These are phyloP conservation scores for Geosmithia flava DNA, from an alignment of 2,329 filamentous ascomycete genomes.

Conservation along the genomic window DNA sequence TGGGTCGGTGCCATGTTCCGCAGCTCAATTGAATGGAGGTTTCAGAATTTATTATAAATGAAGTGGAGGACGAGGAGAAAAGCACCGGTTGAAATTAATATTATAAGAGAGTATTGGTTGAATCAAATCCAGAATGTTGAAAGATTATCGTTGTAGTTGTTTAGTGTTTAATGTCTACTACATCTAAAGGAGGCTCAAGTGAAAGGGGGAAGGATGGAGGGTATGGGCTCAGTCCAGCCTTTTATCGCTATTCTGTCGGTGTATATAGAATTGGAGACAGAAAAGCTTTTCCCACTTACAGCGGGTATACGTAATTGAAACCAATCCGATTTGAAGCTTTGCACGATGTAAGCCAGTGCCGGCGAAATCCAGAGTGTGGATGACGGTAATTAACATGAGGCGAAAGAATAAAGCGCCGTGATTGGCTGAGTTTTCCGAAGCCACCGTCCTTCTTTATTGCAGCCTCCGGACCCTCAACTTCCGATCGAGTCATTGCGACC, in stretches of 20 bases:
- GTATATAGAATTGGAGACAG: not conserved
- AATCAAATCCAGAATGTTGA: too few species aligned
- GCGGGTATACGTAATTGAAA: not conserved
- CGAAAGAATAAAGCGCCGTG: not conserved
- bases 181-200: too few species aligned
- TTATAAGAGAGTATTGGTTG: too few species aligned
- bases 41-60: too few species aligned
- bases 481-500: not conserved
- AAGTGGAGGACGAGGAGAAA: too few species aligned
- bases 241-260: not conserved
- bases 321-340: not conserved
- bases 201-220: too few species aligned
- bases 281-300: not conserved
- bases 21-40: too few species aligned
- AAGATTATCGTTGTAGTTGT: too few species aligned
- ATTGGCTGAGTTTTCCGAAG: not conserved
- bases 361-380: not conserved
- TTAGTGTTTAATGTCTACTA: too few species aligned
- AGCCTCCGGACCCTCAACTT: not conserved
- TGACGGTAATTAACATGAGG: not conserved
- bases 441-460: not conserved
- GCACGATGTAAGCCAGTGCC: not conserved
- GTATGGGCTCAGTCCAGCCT: too few species aligned
- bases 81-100: too few species aligned
- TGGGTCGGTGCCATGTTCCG: too few species aligned